phyloP scores from a whole-genome alignment of 1,139 yeast species.

The Hyphopichia fennica region DNA sequence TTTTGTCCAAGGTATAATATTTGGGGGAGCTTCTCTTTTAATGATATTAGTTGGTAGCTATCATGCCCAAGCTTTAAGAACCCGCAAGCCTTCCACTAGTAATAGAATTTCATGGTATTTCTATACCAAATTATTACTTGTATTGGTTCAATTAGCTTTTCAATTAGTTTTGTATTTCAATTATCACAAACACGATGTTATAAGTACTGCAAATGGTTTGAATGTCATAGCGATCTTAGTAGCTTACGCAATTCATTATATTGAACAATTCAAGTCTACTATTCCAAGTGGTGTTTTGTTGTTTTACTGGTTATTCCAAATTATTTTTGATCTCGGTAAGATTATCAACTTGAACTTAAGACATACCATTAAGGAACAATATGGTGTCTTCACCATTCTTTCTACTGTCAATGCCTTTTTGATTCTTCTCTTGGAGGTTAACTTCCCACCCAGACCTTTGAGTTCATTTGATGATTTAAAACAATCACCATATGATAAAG shows the following conservation, averaged over 20 bases:
- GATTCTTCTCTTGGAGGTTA: slow-evolving; percentile 55
- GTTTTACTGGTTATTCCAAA: slow-evolving; percentile 71
- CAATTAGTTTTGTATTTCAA: slow-evolving; percentile 24
- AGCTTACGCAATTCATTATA: slow-evolving; percentile 59
- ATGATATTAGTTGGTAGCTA: slow-evolving; percentile 55
- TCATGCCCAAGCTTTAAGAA: slow-evolving; percentile 40
- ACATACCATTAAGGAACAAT: slow-evolving; percentile 28
- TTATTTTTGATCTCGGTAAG: slow-evolving; percentile 38
- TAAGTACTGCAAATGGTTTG: slow-evolving; percentile 40
- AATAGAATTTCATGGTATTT: slow-evolving; percentile 44
- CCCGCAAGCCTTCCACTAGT: slow-evolving; percentile 26
- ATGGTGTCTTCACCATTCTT: slow-evolving; percentile 47
- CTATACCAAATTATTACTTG: slow-evolving; percentile 43
- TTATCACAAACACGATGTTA: slow-evolving; percentile 37
- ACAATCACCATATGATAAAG: slow-evolving; percentile 69
- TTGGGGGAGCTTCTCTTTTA: slow-evolving; percentile 50
- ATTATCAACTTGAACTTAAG: slow-evolving; percentile 52
- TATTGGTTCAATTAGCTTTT: slow-evolving; percentile 39
- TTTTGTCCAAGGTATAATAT: slow-evolving; percentile 69
- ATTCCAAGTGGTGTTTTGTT: slow-evolving; percentile 72
- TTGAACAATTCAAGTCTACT: slow-evolving; percentile 66
- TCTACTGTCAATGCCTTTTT: slow-evolving; percentile 50
- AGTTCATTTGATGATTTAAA: slow-evolving; percentile 39
- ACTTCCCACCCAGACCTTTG: slow-evolving; percentile 44
- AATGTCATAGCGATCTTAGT: slow-evolving; percentile 46